Conservation (phyloP, 192 early-diverging fungal species). For the Umbelopsis sp. region DNA sequence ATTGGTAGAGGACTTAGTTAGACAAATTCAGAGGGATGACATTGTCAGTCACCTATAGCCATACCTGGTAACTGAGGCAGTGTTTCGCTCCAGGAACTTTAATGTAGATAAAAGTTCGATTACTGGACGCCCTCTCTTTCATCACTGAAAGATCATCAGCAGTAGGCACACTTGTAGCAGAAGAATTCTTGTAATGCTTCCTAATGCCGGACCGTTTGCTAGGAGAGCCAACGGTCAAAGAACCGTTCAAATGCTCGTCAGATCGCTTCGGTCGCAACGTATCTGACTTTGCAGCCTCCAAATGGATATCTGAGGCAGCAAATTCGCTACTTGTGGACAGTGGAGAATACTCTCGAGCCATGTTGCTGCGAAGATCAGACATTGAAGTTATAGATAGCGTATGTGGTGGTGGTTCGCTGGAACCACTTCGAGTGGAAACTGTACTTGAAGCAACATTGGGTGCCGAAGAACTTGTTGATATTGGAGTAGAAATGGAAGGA, state of each 20-base stretch:
- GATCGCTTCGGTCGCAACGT: conserved; percentile 1
- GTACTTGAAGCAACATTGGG: not conserved
- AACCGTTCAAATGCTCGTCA: not conserved
- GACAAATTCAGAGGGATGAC: not conserved
- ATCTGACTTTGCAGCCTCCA: not conserved
- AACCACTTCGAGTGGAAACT: not conserved
- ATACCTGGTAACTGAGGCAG: conserved; percentile 84
- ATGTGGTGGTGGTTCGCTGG: not conserved
- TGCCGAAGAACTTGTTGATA: conserved; percentile 2
- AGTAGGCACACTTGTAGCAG: not conserved
- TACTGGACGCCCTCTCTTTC: conserved; percentile 83
- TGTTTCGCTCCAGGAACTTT: conserved; percentile 82
- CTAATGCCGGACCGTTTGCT: conserved; percentile 1
- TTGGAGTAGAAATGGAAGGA: not conserved
- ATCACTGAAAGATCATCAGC: conserved; percentile 74
- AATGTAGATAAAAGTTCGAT: conserved; percentile 89
- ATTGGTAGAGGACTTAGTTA: conserved; percentile 1
- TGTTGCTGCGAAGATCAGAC: not conserved
- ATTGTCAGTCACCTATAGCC: not conserved
- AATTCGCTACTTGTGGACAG: conserved; percentile 1
- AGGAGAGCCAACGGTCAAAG: not conserved
- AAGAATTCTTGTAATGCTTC: not conserved
- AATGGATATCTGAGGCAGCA: not conserved
- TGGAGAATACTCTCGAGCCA: not conserved
- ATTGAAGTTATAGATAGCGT: not conserved